A percentile compares a stretch with the other conserved stretches of the same genome.
Conservation (phyloP, 108 stramenopile genomes). For the Cyclostephanos tholiformis region DNA sequence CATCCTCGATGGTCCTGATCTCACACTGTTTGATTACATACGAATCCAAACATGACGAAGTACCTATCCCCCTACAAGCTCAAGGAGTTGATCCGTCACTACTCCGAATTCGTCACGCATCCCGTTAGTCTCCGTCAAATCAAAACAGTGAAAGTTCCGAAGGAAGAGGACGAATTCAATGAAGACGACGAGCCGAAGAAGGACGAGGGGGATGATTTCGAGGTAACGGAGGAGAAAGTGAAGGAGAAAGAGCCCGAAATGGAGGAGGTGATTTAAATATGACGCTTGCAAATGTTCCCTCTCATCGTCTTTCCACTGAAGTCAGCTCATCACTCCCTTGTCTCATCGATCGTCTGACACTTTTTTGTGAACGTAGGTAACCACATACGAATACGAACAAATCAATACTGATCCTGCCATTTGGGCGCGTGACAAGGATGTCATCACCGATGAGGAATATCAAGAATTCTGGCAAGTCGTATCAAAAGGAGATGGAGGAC, state of each 20-base stretch:
- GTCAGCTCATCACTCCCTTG: not conserved
- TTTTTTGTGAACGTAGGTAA: conserved; percentile 32
- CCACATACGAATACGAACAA: conserved; percentile 88
- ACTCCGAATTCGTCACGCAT: conserved; percentile 99
- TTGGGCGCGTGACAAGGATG: conserved; percentile 97
- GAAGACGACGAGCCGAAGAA: conserved; percentile 51
- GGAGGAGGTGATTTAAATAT: conserved; percentile 52
- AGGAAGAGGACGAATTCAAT: conserved; percentile 81
- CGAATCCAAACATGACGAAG: not conserved
- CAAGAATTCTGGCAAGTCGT: conserved; percentile 89
- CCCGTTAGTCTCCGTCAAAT: conserved; percentile 92
- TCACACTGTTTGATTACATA: not conserved
- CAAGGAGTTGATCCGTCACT: conserved; percentile 87
- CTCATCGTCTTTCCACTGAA: not conserved
- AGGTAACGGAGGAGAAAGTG: conserved; percentile 34
- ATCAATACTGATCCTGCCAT: conserved; percentile 96
- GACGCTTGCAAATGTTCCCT: not conserved
- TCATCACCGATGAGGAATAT: conserved; percentile 98
- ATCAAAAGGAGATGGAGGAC: conserved; percentile 62
- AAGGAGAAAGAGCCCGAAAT: conserved; percentile 73
- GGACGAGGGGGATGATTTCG: conserved; percentile 38
- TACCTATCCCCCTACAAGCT: conserved; percentile 82
- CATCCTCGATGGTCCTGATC: not conserved
- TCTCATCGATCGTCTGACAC: not conserved
- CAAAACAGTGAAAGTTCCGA: conserved; percentile 75